A percentile compares a stretch with the other conserved stretches of the same genome.
Conservation (phyloP, 75 land plant species). For the Sequoiadendron giganteum region DNA sequence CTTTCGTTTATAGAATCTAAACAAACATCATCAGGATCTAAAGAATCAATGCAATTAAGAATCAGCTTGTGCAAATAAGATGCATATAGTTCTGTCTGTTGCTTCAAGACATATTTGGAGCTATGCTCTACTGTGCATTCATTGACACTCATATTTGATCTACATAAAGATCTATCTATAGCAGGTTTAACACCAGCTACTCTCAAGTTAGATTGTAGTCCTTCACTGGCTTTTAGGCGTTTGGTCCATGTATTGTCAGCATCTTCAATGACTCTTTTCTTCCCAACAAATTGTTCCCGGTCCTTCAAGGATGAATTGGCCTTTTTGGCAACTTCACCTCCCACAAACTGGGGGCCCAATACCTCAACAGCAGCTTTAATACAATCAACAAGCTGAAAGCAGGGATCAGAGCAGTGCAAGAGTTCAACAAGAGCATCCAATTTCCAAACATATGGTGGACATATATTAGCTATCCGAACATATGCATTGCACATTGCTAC, state of each 20-base stretch:
- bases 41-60: conserved; percentile 27
- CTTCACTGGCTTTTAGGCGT: conserved; percentile 34
- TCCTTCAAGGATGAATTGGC: conserved; percentile 5
- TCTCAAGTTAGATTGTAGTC: not conserved
- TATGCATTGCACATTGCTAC: conserved; percentile 72
- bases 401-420: conserved; percentile 45
- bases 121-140: not conserved
- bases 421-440: conserved; percentile 50
- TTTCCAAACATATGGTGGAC: conserved; percentile 71
- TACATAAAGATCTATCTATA: not conserved
- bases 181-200: conserved; percentile 1
- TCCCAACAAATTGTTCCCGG: conserved; percentile 22
- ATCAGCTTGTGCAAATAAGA: conserved; percentile 31
- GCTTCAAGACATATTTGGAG: conserved; percentile 7
- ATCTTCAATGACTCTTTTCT: conserved; percentile 31
- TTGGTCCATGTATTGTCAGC: conserved; percentile 17
- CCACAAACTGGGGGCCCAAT: conserved; percentile 48
- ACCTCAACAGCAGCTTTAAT: conserved; percentile 43
- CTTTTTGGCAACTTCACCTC: conserved; percentile 13
- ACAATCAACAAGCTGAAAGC: conserved; percentile 58
- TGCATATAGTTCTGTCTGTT: conserved; percentile 31
- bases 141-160: not conserved
- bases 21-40: conserved; percentile 26
- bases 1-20: conserved; percentile 30
- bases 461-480: conserved; percentile 53